Conservation (phyloP, 2,329 filamentous ascomycete species). For the Sphaceloma murrayae region DNA sequence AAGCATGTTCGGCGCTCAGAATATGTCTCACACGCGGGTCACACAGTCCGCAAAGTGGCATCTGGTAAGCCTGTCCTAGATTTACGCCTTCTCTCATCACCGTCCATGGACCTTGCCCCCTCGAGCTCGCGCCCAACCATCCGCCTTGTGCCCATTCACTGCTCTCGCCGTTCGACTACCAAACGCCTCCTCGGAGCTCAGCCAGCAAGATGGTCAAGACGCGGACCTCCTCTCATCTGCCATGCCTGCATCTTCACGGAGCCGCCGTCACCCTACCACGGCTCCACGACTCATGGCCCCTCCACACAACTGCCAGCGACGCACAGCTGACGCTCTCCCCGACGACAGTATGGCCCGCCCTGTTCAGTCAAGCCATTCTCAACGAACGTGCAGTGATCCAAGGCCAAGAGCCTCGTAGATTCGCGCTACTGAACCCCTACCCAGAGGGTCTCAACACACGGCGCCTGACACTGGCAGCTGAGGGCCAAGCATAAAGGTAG, state of each 20-base stretch:
- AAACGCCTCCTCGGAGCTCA: neutral
- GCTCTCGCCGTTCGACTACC: neutral
- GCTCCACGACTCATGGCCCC: constrained; percentile 9
- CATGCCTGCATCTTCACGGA: constrained; percentile 2
- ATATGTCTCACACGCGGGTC: too few species aligned
- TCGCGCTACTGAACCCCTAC: constrained; percentile 1
- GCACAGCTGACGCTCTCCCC: neutral
- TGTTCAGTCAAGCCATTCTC: neutral
- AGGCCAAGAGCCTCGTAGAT: neutral
- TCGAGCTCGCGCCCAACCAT: constrained; percentile 3
- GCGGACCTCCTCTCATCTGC: constrained; percentile 5
- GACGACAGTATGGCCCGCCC: neutral
- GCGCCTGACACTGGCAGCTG: too few species aligned
- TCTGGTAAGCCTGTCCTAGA: too few species aligned
- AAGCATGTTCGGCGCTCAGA: too few species aligned
- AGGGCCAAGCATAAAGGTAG: constrained; percentile 13
- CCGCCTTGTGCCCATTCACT: neutral
- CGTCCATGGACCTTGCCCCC: too few species aligned
- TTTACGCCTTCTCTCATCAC: neutral
- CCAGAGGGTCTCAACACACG: too few species aligned
- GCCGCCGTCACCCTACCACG: neutral
- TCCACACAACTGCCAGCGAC: neutral
- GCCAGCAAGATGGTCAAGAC: neutral
- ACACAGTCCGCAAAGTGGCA: too few species aligned
- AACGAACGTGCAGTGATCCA: constrained; percentile 9